These are phyloP conservation scores for Solanum clarkiae DNA, from an alignment of 257 asterid genomes.

Conservation along the genomic window DNA sequence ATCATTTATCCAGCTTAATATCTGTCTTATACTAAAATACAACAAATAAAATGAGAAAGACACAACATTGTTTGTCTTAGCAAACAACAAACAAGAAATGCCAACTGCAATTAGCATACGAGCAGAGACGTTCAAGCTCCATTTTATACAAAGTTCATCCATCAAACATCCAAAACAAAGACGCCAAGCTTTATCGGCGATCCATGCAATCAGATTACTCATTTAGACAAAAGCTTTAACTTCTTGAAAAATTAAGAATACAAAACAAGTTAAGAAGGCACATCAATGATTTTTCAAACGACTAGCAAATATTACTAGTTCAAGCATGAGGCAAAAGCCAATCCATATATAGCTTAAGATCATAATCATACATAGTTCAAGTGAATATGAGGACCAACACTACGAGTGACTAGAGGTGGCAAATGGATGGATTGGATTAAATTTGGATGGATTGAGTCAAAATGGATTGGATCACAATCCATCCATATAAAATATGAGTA, in stretches of 20 bases:
- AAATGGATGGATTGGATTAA: too few relatives aligned
- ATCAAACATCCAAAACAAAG: background rate
- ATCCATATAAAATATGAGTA: too few relatives aligned
- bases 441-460: too few relatives aligned
- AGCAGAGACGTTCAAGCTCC: background rate
- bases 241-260: background rate
- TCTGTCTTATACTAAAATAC: background rate
- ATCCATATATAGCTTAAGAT: too few relatives aligned
- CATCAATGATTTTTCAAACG: background rate
- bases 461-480: too few relatives aligned
- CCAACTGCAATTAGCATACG: background rate
- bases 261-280: background rate
- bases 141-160: background rate
- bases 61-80: background rate
- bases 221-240: background rate
- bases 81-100: background rate
- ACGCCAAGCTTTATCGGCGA: background rate
- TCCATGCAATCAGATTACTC: background rate
- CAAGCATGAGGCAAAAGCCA: too few relatives aligned
- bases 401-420: too few relatives aligned
- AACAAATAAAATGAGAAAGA: background rate
- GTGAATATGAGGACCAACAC: too few relatives aligned
- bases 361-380: too few relatives aligned
- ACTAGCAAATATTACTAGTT: background rate
- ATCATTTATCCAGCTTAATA: background rate